Evolutionary conservation across 2,329 filamentous ascomycete genomes (phyloP), one percentile per base, ranked within the genome.

Genomic region (Pseudogymnoascus verrucosus): DNA sequence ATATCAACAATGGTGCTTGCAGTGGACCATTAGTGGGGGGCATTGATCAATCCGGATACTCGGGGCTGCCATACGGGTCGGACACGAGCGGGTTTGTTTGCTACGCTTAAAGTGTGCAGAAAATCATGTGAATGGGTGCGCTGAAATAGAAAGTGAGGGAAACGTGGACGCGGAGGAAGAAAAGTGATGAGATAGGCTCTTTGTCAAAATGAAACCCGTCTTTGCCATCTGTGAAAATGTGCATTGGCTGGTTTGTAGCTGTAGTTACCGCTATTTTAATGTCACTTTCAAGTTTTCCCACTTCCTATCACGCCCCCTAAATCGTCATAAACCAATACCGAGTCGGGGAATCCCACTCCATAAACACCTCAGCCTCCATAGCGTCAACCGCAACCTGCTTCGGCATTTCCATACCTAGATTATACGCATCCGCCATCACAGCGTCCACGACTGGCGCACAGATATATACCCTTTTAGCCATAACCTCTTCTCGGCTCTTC

Each of bases 261-360:
- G 21, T 26, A 2, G 8, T 21, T 12, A 6, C 5, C 40, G 10
- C 10, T 10, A 2, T 5, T 21, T 44, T 12, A 44, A 47, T 26
- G 8, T 6, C 1, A 8, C 5, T 47, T 44, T 12, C 11, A 26
- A 26, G 1, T 47, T 47, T n/a, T 26, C 19, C n/a, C 8, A 19
- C 42, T 26, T 1, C 16, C 21, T 2, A 2, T 14, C 1, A 26
- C 42, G 14, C 23, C 5, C 23, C 23, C 26, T 54, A 54, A 65
- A 64, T 31, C 5, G 60, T 59, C 26, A 69, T 64, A 63, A 78
- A 77, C 66, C 78, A 79, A 62, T 78, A 79, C 62, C 78, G 70
- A n/a, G 78, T 77, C 6, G 67, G 74, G 2, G 69, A 63, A 67
- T 80, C 78, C 66, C 78, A 80, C 67, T 80, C 77, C 8, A 80